A percentile compares a stretch with the other conserved stretches of the same genome.
phyloP scores from a whole-genome alignment of 106 monocot genomes.

The Acorus calamus region DNA sequence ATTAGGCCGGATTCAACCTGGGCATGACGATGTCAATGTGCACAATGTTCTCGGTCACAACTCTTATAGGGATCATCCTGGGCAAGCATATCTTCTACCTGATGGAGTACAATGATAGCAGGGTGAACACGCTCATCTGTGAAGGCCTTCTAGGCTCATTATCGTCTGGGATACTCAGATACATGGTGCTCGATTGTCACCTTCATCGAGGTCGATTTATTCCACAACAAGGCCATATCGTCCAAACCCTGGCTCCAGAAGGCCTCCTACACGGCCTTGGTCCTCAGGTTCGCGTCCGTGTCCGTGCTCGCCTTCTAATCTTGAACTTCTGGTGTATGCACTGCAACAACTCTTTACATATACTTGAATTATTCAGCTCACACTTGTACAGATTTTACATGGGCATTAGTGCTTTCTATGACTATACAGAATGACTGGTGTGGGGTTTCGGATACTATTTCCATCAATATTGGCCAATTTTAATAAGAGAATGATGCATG shows the following conservation, averaged over 20 bases:
- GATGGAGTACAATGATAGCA: constrained; percentile 86
- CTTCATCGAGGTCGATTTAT: constrained; percentile 81
- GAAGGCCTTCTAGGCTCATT: constrained; percentile 83
- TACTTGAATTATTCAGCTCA: too few relatives aligned
- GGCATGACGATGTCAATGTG: constrained; percentile 73
- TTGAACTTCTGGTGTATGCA: not conserved
- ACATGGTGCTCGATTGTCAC: constrained; percentile 78
- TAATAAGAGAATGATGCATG: too few relatives aligned
- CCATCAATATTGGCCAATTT: too few relatives aligned
- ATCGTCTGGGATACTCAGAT: constrained; percentile 72
- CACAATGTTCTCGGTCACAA: constrained; percentile 80
- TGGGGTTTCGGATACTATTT: too few relatives aligned
- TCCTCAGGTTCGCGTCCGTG: too few relatives aligned
- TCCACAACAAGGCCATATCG: constrained; percentile 71
- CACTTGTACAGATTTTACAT: too few relatives aligned
- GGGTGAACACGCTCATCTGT: constrained; percentile 56
- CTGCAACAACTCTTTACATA: too few relatives aligned
- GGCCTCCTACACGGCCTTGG: too few relatives aligned
- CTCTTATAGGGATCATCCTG: constrained; percentile 63
- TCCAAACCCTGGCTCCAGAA: constrained; percentile 8
- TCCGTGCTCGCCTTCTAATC: constrained; percentile 86
- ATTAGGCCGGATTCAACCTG: constrained; percentile 79
- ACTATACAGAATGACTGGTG: too few relatives aligned
- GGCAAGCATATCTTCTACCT: constrained; percentile 70
- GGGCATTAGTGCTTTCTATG: too few relatives aligned